Conservation (phyloP, 768 basidiomycete species). For the Ephemerocybe angulata region DNA sequence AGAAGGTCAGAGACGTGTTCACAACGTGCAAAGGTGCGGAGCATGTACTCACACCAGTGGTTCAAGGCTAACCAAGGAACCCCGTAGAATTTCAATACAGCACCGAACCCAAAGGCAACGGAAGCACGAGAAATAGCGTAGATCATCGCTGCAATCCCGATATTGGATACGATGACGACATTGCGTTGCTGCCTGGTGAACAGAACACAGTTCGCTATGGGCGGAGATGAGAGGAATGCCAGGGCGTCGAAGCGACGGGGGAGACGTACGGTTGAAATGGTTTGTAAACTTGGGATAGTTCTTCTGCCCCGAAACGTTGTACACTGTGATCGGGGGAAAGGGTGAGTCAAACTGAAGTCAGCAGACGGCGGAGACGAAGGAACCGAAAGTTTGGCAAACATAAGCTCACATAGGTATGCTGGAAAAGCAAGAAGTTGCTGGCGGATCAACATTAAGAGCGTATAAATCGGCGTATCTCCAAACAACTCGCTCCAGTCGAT, state of each 20-base stretch:
- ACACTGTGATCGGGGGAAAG: constrained; percentile 35
- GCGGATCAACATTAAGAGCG: constrained; percentile 50
- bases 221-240: neutral
- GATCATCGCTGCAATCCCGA: constrained; percentile 51
- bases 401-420: constrained; percentile 51
- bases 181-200: constrained; percentile 51
- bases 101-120: constrained; percentile 32
- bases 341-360: neutral
- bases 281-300: constrained; percentile 61
- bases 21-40: neutral
- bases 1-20: neutral
- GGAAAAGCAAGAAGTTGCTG: constrained; percentile 60
- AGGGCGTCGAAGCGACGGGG: neutral
- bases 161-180: constrained; percentile 53
- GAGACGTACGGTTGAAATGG: constrained; percentile 55
- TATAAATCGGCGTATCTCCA: constrained; percentile 60
- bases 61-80: constrained; percentile 54
- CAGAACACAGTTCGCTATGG: constrained; percentile 50
- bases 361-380: constrained; percentile 3
- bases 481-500: constrained; percentile 54
- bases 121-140: constrained; percentile 35
- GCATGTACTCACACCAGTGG: constrained; percentile 46
- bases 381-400: constrained; percentile 3
- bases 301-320: constrained; percentile 61
- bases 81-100: constrained; percentile 47